Evolutionary conservation across 2,329 filamentous ascomycete genomes (phyloP), one percentile per base, ranked within the genome.

Genomic region (Talaromyces amestolkiae): DNA sequence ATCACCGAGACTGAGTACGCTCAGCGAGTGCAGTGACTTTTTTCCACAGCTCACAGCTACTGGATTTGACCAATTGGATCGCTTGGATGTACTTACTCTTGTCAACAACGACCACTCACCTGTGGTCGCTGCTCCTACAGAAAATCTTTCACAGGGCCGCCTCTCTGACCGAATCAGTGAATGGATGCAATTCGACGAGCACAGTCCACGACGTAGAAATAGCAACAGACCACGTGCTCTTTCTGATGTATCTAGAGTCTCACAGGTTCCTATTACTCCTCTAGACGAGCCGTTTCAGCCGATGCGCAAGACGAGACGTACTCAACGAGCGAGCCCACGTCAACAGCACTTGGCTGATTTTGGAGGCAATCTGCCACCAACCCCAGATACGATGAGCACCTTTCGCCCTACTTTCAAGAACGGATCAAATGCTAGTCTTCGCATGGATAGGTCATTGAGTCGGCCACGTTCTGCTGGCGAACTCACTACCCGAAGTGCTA

Each of bases 11-110:
- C 70, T 81, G 9, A 81, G 79, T 65, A 74, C 78, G 22, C 71
- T 81, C 0, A 81, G 79, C 58, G 79, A 81, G 69, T 80, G 79
- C 68, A 81, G 79, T 62, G 78, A 81, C 66, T 69, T 80, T 17
- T 73, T 74, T 47, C 72, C 75, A 1, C 70, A 73, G 70, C 70
- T 17, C 68, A 66, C 60, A 41, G 68, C 62, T 58, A 64, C 69
- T 27, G 69, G 68, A 2, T 71, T 69, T 49, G 74, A 77, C 58
- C 54, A 70, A 31, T 60, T 75, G 31, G 69, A 76, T 41, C 51
- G 17, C 22, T 39, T 64, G 22, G 61, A 66, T 31, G 59, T 66
- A 24, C 47, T 63, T 27, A 61, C 63, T 58, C 8, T 59, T 7
- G 31, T n/a, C 43, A 35, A 53, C 5, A 54, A 54, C 10, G 47